Conservation (phyloP, 1,284 basidiomycete species). For the Rhodotorula sp. region DNA sequence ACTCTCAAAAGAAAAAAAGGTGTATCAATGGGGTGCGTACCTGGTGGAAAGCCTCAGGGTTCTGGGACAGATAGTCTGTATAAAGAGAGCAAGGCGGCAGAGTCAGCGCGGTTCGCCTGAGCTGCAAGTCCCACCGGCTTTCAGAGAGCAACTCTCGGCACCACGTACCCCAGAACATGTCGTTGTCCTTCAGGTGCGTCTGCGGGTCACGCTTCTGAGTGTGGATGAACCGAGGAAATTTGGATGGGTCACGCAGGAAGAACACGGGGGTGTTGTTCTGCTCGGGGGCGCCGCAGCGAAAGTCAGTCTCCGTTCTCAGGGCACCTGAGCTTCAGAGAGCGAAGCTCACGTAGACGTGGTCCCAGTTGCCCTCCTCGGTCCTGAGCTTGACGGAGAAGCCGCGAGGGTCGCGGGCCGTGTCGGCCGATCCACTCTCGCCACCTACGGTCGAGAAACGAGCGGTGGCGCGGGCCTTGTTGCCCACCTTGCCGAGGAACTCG, state of each 20-base stretch:
- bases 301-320: slow-evolving; percentile 71
- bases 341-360: slow-evolving; percentile 61
- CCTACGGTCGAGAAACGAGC: slow-evolving; percentile 72
- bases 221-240: slow-evolving; percentile 81
- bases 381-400: slow-evolving; percentile 89
- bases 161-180: slow-evolving; percentile 14
- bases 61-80: slow-evolving; percentile 72
- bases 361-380: slow-evolving; percentile 84
- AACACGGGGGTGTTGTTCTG: slow-evolving; percentile 46
- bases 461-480: slow-evolving; percentile 68
- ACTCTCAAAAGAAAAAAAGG: background rate
- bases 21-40: slow-evolving; percentile 56
- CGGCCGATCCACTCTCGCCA: slow-evolving; percentile 78
- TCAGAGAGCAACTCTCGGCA: too few relatives aligned
- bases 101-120: background rate
- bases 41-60: slow-evolving; percentile 88
- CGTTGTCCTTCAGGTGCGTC: slow-evolving; percentile 77
- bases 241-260: slow-evolving; percentile 52
- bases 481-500: slow-evolving; percentile 66
- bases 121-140: background rate
- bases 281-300: background rate
- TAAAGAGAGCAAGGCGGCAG: background rate
- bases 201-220: slow-evolving; percentile 90
- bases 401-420: slow-evolving; percentile 87
- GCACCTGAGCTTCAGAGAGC: slow-evolving; percentile 42